Evolutionary conservation across 768 basidiomycete genomes (phyloP).

Genomic region (Coprinopsis cinerea): DNA sequence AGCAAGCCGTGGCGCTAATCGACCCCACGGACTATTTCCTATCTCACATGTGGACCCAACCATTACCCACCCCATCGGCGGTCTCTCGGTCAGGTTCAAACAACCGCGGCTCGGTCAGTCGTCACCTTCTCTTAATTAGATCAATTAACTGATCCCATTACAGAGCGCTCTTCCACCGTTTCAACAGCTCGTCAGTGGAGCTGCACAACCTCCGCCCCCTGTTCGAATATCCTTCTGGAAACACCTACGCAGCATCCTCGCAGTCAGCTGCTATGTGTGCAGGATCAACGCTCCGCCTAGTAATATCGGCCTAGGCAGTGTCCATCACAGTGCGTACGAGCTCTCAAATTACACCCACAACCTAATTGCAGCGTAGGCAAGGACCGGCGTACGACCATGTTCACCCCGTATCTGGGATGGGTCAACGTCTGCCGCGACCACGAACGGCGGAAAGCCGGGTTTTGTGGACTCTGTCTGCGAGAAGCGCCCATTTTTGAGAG

Average conservation of each 20-base stretch:
- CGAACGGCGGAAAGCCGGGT: slow-evolving; percentile 42
- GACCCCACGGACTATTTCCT: slow-evolving; percentile 57
- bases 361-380: slow-evolving; percentile 29
- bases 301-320: slow-evolving; percentile 39
- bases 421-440: slow-evolving; percentile 61
- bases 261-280: slow-evolving; percentile 57
- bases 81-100: neutral
- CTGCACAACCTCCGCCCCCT: slow-evolving; percentile 24
- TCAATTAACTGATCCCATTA: neutral
- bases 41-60: slow-evolving; percentile 33
- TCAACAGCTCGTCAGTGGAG: slow-evolving; percentile 24
- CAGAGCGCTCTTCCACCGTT: neutral
- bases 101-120: neutral
- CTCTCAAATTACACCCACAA: neutral
- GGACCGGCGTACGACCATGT: slow-evolving; percentile 27
- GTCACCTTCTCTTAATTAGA: neutral
- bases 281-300: slow-evolving; percentile 57
- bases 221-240: slow-evolving; percentile 44
- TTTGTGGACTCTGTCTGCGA: slow-evolving; percentile 67
- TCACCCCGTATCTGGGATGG: slow-evolving; percentile 36
- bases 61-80: neutral
- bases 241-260: slow-evolving; percentile 57
- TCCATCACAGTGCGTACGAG: slow-evolving; percentile 3
- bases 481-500: slow-evolving; percentile 45
- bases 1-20: slow-evolving; percentile 51